These are phyloP conservation scores for Aspergillus fijiensis DNA, from an alignment of 2,329 filamentous ascomycete species.

Conservation along the genomic window DNA sequence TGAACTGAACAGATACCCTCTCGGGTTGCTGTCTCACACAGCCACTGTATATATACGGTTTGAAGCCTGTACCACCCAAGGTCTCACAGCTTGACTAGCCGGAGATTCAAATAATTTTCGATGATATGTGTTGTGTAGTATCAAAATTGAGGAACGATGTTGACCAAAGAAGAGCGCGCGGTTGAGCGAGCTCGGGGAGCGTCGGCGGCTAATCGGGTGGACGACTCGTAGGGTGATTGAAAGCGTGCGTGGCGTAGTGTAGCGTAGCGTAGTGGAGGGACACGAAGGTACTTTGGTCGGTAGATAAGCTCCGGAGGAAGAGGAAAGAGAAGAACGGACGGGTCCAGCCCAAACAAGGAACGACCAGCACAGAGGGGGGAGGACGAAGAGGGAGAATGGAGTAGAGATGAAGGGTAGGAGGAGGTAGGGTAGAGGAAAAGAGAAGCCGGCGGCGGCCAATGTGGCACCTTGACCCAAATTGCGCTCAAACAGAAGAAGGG, in stretches of 20 bases:
- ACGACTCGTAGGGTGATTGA: not conserved
- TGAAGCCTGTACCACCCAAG: slow-evolving; percentile 12
- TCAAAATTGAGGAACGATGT: slow-evolving; percentile 5
- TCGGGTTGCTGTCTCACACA: slow-evolving; percentile 8
- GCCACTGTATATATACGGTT: slow-evolving; percentile 16
- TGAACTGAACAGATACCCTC: slow-evolving; percentile 2
- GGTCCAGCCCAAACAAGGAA: slow-evolving; percentile 11
- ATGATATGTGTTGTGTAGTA: slow-evolving; percentile 6
- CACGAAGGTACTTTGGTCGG: not conserved
- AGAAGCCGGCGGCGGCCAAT: slow-evolving; percentile 10
- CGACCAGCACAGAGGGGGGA: slow-evolving; percentile 1
- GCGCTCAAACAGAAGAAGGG: slow-evolving; percentile 11
- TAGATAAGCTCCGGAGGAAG: slow-evolving; percentile 6
- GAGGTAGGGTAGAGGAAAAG: not conserved
- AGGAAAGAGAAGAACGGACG: slow-evolving; percentile 1
- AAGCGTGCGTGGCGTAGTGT: not conserved
- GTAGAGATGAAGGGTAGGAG: slow-evolving; percentile 5
- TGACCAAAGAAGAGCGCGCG: slow-evolving; percentile 18
- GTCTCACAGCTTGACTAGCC: slow-evolving; percentile 10
- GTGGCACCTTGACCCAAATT: slow-evolving; percentile 12
- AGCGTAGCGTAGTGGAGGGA: not conserved
- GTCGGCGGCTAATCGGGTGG: slow-evolving; percentile 19
- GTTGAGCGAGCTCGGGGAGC: slow-evolving; percentile 9
- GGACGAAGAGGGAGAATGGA: slow-evolving; percentile 2
- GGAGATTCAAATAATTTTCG: slow-evolving; percentile 16